Base-by-base conservation (phyloP, 2,329 filamentous ascomycete genomes). In the Sclerotinia glacialis region DNA sequence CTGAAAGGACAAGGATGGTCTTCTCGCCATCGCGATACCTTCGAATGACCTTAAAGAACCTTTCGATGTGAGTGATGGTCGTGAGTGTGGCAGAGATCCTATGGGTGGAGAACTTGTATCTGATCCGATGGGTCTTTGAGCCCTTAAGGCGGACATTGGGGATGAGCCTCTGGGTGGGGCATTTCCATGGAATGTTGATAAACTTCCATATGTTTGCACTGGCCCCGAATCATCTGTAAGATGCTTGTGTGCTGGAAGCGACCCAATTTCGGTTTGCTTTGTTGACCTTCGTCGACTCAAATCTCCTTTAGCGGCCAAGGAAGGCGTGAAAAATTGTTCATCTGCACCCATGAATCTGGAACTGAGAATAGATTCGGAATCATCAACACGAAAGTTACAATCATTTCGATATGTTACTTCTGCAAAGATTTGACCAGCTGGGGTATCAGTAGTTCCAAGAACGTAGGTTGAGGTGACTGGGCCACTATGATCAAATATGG, bases 281-380 rank as follows among this genome's bases (percentile, higher is more conserved):
- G 76, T 72, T 26, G 78, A 74, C 49, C 75, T 77, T 59, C 63
- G 53, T 55, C 74, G 80, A 68, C 73, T 78, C 37, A 80, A 79
- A 8, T 74, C 70, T 50, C 67, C 67, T 66, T 69, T 73, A 1
- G 62, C 62, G 76, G 77, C 64, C 85, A 95, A 78, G 1, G 92
- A 93, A 11, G 93, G 93, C 68, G 87, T 87, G 77, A 96, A 96
- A 74, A 92, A 91, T 68, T 91, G 87, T 75, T 97, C 93, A 75
- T 97, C 93, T 47, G 92, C 85, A 18, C 92, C 93, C 85, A 97
- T 93, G 75, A 98, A 97, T 42, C 92, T 89, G 18, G 94, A 97
- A 79, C 93, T 97, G 53, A 98, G 79, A 11, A 98, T 80, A 6
- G 93, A 89, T 78, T 98, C 95, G 0, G 93, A 90, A 77, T 97